A percentile compares a stretch with the other conserved stretches of the same genome.
Evolutionary conservation across 257 asterid genomes (phyloP).

Genomic region (Primulina tabacum): DNA sequence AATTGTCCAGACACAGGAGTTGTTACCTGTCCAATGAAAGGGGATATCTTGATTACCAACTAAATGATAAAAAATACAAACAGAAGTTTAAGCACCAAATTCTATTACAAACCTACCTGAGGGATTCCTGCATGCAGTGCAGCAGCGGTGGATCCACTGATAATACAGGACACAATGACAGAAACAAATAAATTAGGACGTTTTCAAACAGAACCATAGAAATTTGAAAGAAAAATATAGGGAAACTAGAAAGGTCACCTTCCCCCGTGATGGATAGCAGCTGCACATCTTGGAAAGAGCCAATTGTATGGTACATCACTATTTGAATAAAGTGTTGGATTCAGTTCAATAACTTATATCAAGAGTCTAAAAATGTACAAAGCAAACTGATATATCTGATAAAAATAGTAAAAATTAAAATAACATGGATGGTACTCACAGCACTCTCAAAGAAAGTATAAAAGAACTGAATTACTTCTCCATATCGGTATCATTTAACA

Average conservation of each 20-base stretch:
- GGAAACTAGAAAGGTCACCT: constrained; percentile 46
- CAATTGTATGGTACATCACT: constrained; percentile 77
- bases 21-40: background rate
- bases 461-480: constrained; percentile 1
- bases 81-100: constrained; percentile 13
- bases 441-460: constrained; percentile 9
- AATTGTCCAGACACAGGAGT: background rate
- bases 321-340: constrained; percentile 23
- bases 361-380: background rate
- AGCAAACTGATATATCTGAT: background rate
- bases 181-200: constrained; percentile 17
- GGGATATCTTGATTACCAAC: constrained; percentile 7
- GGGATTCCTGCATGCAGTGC: constrained; percentile 86
- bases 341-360: constrained; percentile 17
- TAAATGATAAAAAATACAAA: constrained; percentile 1
- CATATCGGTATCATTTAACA: background rate
- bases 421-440: background rate
- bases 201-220: constrained; percentile 4
- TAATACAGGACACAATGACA: constrained; percentile 14
- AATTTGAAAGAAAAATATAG: constrained; percentile 4
- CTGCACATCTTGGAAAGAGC: constrained; percentile 87
- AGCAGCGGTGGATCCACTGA: constrained; percentile 95
- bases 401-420: background rate
- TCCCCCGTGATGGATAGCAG: constrained; percentile 95
- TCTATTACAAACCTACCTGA: constrained; percentile 56